A percentile compares a stretch with the other conserved stretches of the same genome.
These are phyloP conservation scores for Pseudocercospora macadamiae DNA, from an alignment of 2,329 filamentous ascomycete genomes.

Conservation along the genomic window DNA sequence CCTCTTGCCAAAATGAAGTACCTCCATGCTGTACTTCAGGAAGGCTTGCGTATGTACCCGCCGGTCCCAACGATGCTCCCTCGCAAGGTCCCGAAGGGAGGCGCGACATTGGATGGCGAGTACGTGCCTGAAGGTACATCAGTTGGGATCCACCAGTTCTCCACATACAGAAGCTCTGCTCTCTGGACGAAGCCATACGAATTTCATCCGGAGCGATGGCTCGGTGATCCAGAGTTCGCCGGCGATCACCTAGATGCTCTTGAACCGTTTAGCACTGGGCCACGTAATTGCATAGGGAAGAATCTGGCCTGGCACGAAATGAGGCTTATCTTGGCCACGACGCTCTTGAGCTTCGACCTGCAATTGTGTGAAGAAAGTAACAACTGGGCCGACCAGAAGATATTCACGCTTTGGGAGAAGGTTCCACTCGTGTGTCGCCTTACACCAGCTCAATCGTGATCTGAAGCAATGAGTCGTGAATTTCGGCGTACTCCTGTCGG, in stretches of 20 bases:
- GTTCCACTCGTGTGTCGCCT: conserved; percentile 25
- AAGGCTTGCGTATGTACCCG: conserved; percentile 43
- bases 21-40: conserved; percentile 42
- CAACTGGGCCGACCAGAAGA: conserved; percentile 38
- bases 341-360: conserved; percentile 44
- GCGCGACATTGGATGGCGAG: conserved; percentile 27
- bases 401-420: conserved; percentile 39
- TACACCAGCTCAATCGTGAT: conserved; percentile 7
- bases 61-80: conserved; percentile 35
- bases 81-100: conserved; percentile 28
- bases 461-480: background rate
- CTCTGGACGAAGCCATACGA: conserved; percentile 30
- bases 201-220: conserved; percentile 39
- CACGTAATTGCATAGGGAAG: conserved; percentile 34
- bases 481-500: background rate
- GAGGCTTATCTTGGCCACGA: conserved; percentile 41
- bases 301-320: conserved; percentile 35
- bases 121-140: conserved; percentile 21
- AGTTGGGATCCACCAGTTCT: conserved; percentile 24
- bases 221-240: conserved; percentile 31
- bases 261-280: conserved; percentile 35
- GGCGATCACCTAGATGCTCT: conserved; percentile 34
- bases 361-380: conserved; percentile 31
- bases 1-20: conserved; percentile 40
- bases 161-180: conserved; percentile 23